These are phyloP conservation scores for Blastocystis sp. DNA, from an alignment of 352 stramenopile genomes.

Conservation along the genomic window DNA sequence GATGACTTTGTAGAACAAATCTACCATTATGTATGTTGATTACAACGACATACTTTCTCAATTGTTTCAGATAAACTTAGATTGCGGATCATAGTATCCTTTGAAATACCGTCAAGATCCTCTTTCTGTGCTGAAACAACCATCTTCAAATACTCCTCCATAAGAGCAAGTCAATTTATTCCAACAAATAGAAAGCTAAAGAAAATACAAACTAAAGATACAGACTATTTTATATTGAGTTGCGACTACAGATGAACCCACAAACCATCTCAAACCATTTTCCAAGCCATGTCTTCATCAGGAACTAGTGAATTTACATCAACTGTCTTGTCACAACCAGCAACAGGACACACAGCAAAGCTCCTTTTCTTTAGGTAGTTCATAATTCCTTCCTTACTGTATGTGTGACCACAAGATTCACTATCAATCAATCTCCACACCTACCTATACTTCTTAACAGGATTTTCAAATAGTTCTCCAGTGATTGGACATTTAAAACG, in stretches of 20 bases:
- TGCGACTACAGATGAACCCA: neutral
- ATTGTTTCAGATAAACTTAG: neutral
- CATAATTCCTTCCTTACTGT: conserved; percentile 20
- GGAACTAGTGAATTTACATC: neutral
- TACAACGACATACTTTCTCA: neutral
- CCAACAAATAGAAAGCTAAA: neutral
- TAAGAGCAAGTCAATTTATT: neutral
- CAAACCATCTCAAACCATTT: neutral
- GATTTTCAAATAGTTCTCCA: conserved; percentile 17
- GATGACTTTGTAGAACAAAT: conserved; percentile 17
- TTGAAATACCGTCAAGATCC: neutral
- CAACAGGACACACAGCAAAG: neutral
- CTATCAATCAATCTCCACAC: neutral
- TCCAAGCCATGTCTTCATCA: conserved; percentile 17
- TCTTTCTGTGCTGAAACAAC: neutral
- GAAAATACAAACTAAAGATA: neutral
- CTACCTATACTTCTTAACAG: neutral
- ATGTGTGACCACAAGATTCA: conserved; percentile 5
- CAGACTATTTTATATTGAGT: conserved; percentile 6
- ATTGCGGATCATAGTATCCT: neutral
- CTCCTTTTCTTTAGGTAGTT: neutral
- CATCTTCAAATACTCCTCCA: neutral
- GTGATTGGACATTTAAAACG: conserved; percentile 27
- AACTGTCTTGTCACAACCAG: conserved; percentile 5
- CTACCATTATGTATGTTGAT: neutral